Evolutionary conservation across 768 basidiomycete genomes (phyloP), one percentile per base, ranked within the genome.

Genomic region (Xanthoconium stramineum): DNA sequence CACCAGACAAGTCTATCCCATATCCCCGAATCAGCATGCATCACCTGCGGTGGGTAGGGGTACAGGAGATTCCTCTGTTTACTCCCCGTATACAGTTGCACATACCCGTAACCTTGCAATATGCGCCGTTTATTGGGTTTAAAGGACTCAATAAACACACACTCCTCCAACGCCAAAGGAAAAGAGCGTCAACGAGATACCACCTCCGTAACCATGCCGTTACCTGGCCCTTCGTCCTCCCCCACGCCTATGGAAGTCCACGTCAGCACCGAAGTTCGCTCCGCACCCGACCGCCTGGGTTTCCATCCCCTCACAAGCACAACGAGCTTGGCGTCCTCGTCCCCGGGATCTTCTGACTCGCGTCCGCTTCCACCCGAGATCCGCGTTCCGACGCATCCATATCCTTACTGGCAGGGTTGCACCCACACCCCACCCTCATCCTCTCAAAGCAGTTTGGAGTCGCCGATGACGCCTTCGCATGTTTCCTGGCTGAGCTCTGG

Each of bases 401-500:
- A 69, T 56, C 71, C 70, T 28, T 74, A 69, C 47, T 69, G 73
- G 73, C 70, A 72, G 33, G 65, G 63, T n/a, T 62, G 63, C 45
- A 39, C 61, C 10, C 71, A 72, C 49, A 65, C 63, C 6, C 63
- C 69, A 5, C 59, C 67, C 30, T 67, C 68, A n/a, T 74, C 66
- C 33, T 65, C 66, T 42, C 54, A 72, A 56, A 63, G 68, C 53
- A 59, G 73, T 59, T 49, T 69, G 62, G 59, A 72, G 57, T 68
- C 75, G 53, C 62, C 64, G 53, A 49, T 64, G 59, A 72, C 70
- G 2, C 76, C 76, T n/a, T 71, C 76, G 1, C 69, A 72, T 37
- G 73, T 78, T 46, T 74, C 73, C 12, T 78, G 77, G 78, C 54
- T 75, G 47, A 55, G 56, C 51, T 45, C 52, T 8, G 53, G 60